Base-by-base conservation (phyloP, 2,329 filamentous ascomycete genomes). In the Colletotrichum sp. region DNA sequence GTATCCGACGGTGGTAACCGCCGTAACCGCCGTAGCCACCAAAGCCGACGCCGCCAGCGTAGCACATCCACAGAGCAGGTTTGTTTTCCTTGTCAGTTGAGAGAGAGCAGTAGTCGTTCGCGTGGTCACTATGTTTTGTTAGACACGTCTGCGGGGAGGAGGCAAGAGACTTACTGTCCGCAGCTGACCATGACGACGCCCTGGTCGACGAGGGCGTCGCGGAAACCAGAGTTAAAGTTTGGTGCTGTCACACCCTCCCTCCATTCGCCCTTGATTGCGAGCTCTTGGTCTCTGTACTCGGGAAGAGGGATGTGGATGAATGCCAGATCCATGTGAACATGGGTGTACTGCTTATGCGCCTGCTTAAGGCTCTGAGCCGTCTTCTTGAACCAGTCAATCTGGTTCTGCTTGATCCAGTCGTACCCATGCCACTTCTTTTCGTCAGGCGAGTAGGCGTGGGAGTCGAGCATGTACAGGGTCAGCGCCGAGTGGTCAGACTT, bases 261-360 rank as follows among this genome's bases (percentile, higher is more conserved):
- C 92, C 93, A 97, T 30, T 92, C 88, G 12, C 97, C 97, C 21
- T 94, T 90, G 62, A 88, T 86, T 4, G 87, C 87, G 38, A 94
- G 91, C 4, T 90, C 87, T 2, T 85, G 82, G 66, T 93, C 90
- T 52, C 90, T 89, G 81, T 98, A 98, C 83, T 99, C 97, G 0
- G 97, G 96, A 5, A 99, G 87, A 0, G 97, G 97, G 71, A 99
- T 99, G 83, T 99, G 97, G 77, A 99, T 97, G 82, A 99, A 99
- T 1, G 97, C 95, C 83, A 98, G 91, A 82, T 99, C 94, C 91
- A 99, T 95, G 83, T 98, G 97, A 67, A 96, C 94, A 81, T 97
- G 95, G 0, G 94, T 95, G 84, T 98, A 99, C 80, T 95, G 93
- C 77, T 91, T 90, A 83, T 98, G 96, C 76, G 92, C 91, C 80